These are phyloP conservation scores for Mortierella sp. DNA, from an alignment of 371 early-diverging fungal species.

Conservation along the genomic window DNA sequence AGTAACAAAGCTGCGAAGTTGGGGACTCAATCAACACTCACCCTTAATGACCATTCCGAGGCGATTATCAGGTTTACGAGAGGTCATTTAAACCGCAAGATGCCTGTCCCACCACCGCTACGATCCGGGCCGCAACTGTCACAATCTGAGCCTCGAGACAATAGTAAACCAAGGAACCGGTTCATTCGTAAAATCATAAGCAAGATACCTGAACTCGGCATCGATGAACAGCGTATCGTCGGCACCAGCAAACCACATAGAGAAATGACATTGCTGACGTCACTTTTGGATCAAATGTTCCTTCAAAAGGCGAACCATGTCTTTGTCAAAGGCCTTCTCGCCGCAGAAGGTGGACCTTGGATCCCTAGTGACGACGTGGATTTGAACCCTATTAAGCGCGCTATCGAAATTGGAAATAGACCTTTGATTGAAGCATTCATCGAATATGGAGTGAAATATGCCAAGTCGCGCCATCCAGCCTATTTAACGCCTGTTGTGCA, in stretches of 20 bases:
- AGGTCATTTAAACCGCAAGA: slow-evolving; percentile 39
- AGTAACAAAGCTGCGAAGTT: slow-evolving; percentile 6
- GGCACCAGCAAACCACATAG: neutral
- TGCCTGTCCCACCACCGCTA: neutral
- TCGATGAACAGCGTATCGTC: too few relatives aligned
- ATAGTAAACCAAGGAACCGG: neutral
- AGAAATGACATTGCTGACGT: slow-evolving; percentile 22
- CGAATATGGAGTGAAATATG: slow-evolving; percentile 39
- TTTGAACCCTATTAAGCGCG: slow-evolving; percentile 40
- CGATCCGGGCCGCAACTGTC: too few relatives aligned
- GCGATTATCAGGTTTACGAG: slow-evolving; percentile 35
- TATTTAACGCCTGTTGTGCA: slow-evolving; percentile 40
- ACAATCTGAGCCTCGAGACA: too few relatives aligned
- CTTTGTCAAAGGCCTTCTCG: slow-evolving; percentile 38
- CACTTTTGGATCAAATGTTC: slow-evolving; percentile 24
- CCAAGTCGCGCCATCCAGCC: slow-evolving; percentile 43
- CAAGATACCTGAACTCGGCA: neutral
- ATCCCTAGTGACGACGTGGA: slow-evolving; percentile 26
- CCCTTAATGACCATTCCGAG: slow-evolving; percentile 38
- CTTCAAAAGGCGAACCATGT: slow-evolving; percentile 18
- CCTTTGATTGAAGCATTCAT: slow-evolving; percentile 28
- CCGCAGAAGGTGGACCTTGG: slow-evolving; percentile 27
- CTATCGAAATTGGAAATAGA: slow-evolving; percentile 24
- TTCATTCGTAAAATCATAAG: neutral
- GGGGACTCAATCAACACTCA: slow-evolving; percentile 3